phyloP scores from a whole-genome alignment of 805 yeast species.

The Yamadazyma sp. region DNA sequence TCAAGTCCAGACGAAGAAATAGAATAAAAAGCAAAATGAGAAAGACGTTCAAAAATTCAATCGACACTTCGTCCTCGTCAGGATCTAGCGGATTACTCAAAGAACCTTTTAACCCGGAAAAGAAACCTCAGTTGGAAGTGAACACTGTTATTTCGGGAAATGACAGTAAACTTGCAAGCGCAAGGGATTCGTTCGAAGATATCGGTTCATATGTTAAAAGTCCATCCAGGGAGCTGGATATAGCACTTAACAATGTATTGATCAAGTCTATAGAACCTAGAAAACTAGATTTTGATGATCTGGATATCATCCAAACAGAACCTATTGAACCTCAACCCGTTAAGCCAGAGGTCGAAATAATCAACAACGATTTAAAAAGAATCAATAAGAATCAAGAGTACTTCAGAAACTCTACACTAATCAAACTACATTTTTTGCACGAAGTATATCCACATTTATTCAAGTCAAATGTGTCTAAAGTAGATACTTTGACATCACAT shows the following conservation, averaged over 20 bases:
- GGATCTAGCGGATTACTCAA: conserved; percentile 8
- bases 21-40: conserved; percentile 11
- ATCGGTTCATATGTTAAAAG: not conserved
- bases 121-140: not conserved
- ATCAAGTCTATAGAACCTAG: conserved; percentile 6
- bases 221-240: conserved; percentile 4
- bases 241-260: conserved; percentile 3
- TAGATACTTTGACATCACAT: conserved; percentile 4
- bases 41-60: conserved; percentile 7
- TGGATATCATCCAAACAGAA: conserved; percentile 4
- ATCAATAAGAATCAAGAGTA: conserved; percentile 1
- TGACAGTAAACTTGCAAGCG: conserved; percentile 2
- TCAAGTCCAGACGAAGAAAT: conserved; percentile 13
- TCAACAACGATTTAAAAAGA: conserved; percentile 1
- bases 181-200: conserved; percentile 1
- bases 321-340: not conserved
- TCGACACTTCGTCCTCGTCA: conserved; percentile 5
- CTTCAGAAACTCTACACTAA: conserved; percentile 11
- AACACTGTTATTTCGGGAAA: not conserved
- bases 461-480: not conserved
- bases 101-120: not conserved
- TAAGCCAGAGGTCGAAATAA: conserved; percentile 2
- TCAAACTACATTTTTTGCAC: conserved; percentile 12
- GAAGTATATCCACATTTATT: conserved; percentile 13
- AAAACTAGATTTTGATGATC: conserved; percentile 3